Base-by-base conservation (phyloP, 2,329 filamentous ascomycete species). In the Beauveria bassiana region DNA sequence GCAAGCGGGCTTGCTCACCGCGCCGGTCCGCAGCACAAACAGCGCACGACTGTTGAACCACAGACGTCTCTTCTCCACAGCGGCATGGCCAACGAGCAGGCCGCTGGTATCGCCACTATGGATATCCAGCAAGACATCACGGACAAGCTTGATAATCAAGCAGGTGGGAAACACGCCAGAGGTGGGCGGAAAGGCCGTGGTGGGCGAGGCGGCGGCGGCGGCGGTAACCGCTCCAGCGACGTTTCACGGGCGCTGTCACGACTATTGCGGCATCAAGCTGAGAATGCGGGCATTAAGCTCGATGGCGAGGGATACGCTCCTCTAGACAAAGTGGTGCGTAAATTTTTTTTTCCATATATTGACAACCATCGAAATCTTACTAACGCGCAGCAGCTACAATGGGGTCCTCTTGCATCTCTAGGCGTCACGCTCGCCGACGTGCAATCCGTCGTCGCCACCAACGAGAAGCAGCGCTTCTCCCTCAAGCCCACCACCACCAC, bases 391-490 rank as follows among this genome's bases (percentile, higher is more conserved):
- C 61, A 84, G 81, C 74, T 86, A 49, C 72, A 75, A 64, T 86
- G 80, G 78, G 77, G 75, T 0, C 81, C 82, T 9, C 68, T 97
- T 60, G 84, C 83, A 65, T 85, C 83, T 4, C 79, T 96, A 10
- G 81, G 89, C 64, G 83, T 89, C n/a, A 89, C 88, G 0, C 83
- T 96, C 62, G 76, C 80, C 2, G 93, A 97, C 66, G 80, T 99
- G 65, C 79, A 83, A 59, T 72, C 80, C 10, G 81, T 88, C 18
- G 92, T 97, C 14, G 74, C 78, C 16, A 82, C 83, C 54, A 96
- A 91, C 70, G 90, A 93, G 70, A 99, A 99, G 77, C 89, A 97
- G 74, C 89, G 95, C 45, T 99, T 96, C 78, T 84, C 86, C 1
- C 80, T 98, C 70, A 87, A 91, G 59, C 68, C 63, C 5, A 56